Evolutionary conservation across 2,329 filamentous ascomycete species (phyloP), one percentile per base, ranked within the genome.

Genomic region (Verticillium longisporum): DNA sequence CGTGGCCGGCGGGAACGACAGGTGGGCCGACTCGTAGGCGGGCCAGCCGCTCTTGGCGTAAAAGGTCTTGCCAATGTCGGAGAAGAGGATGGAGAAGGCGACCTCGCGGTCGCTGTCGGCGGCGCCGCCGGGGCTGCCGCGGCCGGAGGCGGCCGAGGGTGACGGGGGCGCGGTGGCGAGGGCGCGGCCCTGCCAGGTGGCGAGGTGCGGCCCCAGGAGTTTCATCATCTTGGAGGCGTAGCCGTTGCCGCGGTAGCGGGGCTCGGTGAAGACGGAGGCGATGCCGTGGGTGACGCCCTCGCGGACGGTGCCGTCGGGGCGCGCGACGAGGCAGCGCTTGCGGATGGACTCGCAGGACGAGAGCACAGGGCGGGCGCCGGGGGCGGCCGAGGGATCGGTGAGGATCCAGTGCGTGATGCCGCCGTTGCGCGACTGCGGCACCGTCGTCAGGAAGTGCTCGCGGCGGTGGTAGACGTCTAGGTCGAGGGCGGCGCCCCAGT

Each of bases 1-100:
- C 26, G 61, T 61, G 10, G 66, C 57, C 18, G 83, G 78, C 13
- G 78, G 75, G 61, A 96, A 83, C 34, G 83, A 80, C 54, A 96
- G 79, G 71, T 97, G 92, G 1, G 83, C 80, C 62, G 90, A 94
- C 21, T 83, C 80, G 68, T 89, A 93, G 0, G 87, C 81, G 57
- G 85, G 81, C 93, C 93, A 97, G 55, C 92, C 92, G 65, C 86
- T 81, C 36, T 79, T 80, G 3, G 88, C 84, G 75, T 97, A 97
- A 74, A 92, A 97, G 45, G 78, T 77, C 78, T 91, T 89, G 21
- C 93, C 91, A 65, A 96, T 92, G 68, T 96, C 91, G 9, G 92
- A 96, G 74, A 88, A 97, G 9, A 97, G 80, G 7, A 96, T 83
- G 0, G 90, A 93, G 73, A 94, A 95, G 14, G 74, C 64, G 72